Evolutionary conservation across 2,329 filamentous ascomycete species (phyloP).

Genomic region (Colletotrichum ledebouriae): DNA sequence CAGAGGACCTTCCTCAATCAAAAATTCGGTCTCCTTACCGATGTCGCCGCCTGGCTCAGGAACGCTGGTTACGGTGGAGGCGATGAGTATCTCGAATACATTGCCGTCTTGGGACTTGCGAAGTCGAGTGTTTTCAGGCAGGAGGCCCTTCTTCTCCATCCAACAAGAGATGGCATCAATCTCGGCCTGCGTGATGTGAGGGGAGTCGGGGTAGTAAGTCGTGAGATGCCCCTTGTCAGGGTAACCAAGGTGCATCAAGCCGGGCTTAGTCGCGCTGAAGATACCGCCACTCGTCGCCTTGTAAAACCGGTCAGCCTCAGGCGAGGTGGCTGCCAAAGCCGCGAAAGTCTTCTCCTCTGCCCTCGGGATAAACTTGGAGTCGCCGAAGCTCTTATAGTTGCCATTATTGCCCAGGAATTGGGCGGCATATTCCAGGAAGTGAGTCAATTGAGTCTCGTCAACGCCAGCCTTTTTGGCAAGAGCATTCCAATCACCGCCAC

Average conservation of each 20-base stretch:
- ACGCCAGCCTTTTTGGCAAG: conserved; percentile 75
- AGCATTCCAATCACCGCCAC: conserved; percentile 77
- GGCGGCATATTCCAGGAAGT: conserved; percentile 82
- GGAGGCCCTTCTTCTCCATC: conserved; percentile 78
- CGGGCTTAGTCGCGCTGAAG: conserved; percentile 74
- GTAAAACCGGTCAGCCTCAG: conserved; percentile 74
- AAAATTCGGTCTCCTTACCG: conserved; percentile 73
- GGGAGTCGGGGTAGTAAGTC: conserved; percentile 84
- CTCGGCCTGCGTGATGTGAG: conserved; percentile 79
- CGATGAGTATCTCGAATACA: conserved; percentile 79
- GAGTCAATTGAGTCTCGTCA: conserved; percentile 72
- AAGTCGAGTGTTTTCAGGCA: conserved; percentile 83
- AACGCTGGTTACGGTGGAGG: conserved; percentile 73
- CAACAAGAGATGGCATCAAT: conserved; percentile 80
- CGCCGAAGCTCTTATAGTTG: conserved; percentile 90
- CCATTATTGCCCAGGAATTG: conserved; percentile 86
- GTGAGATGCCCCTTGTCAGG: conserved; percentile 82
- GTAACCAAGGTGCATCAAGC: conserved; percentile 82
- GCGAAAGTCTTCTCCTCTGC: conserved; percentile 74
- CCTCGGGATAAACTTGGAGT: conserved; percentile 85
- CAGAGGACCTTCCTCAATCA: conserved; percentile 69
- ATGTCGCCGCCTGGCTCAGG: conserved; percentile 76
- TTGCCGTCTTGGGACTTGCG: conserved; percentile 73
- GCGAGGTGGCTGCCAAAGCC: conserved; percentile 71
- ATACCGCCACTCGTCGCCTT: conserved; percentile 78